These are phyloP conservation scores for Diplodia intermedia DNA, from an alignment of 2,329 filamentous ascomycete genomes.

Conservation along the genomic window DNA sequence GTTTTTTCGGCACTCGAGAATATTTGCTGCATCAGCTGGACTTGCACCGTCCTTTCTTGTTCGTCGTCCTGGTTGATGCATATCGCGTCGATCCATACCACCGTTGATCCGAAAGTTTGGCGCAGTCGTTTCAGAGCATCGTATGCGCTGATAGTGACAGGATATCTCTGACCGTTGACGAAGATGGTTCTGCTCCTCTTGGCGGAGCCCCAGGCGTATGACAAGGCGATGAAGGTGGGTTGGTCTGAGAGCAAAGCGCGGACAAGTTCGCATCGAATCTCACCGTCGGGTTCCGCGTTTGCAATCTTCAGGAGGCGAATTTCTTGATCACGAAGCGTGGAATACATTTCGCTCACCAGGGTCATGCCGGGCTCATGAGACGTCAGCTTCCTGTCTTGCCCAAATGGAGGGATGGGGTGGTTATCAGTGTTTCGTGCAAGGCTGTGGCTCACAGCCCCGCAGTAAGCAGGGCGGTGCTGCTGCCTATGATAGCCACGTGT, in stretches of 20 bases:
- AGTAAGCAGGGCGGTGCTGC: background rate
- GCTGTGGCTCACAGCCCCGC: background rate
- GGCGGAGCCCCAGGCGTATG: background rate
- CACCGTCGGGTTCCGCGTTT: background rate
- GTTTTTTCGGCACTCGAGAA: background rate
- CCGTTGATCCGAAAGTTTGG: background rate
- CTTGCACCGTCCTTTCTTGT: background rate
- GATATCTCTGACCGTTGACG: background rate
- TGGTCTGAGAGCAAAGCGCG: background rate
- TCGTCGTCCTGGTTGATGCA: background rate
- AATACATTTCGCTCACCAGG: background rate
- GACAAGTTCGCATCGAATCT: background rate
- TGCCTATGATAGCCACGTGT: background rate
- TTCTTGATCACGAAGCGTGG: background rate
- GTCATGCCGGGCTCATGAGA: background rate
- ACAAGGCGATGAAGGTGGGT: background rate
- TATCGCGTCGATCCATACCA: background rate
- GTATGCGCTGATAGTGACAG: background rate
- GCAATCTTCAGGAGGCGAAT: background rate
- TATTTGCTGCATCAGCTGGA: background rate
- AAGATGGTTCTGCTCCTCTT: background rate
- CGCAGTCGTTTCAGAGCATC: background rate
- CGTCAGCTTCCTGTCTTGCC: background rate
- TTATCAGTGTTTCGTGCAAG: background rate
- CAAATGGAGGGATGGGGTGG: too few relatives aligned